phyloP scores from a whole-genome alignment of 2,329 filamentous ascomycete genomes.

The Huntiella omanensis region DNA sequence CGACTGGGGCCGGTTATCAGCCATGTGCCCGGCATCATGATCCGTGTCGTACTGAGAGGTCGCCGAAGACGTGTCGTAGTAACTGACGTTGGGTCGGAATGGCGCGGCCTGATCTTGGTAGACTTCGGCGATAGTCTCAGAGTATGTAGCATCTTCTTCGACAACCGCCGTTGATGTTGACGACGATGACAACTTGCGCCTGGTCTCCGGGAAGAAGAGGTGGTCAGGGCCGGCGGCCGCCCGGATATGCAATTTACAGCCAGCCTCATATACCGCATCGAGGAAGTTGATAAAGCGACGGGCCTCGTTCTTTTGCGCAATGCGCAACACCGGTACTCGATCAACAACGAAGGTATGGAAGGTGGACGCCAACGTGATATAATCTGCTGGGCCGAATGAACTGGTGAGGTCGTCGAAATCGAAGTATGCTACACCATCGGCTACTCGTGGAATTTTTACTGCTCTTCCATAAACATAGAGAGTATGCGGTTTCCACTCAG shows the following conservation, averaged over 20 bases:
- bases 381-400: conserved; percentile 60
- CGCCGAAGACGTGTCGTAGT: conserved; percentile 31
- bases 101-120: conserved; percentile 62
- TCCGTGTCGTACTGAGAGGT: conserved; percentile 34
- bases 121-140: conserved; percentile 38
- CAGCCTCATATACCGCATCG: conserved; percentile 66
- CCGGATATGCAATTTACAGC: conserved; percentile 53
- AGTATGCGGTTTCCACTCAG: conserved; percentile 14
- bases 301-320: conserved; percentile 61
- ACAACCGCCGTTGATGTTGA: conserved; percentile 10
- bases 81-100: conserved; percentile 61
- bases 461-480: conserved; percentile 44
- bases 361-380: conserved; percentile 60
- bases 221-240: conserved; percentile 51
- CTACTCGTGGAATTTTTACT: conserved; percentile 38
- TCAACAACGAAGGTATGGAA: conserved; percentile 65
- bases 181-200: conserved; percentile 9
- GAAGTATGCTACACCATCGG: conserved; percentile 41
- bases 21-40: conserved; percentile 35
- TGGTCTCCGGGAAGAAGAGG: conserved; percentile 54
- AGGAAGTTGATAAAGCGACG: conserved; percentile 62
- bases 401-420: conserved; percentile 50
- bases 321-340: conserved; percentile 45
- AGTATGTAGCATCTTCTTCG: conserved; percentile 22
- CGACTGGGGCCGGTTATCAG: conserved; percentile 12